Evolutionary conservation across 441 rosid species (phyloP), one percentile per base, ranked within the genome.

Genomic region (Gossypium lobatum): DNA sequence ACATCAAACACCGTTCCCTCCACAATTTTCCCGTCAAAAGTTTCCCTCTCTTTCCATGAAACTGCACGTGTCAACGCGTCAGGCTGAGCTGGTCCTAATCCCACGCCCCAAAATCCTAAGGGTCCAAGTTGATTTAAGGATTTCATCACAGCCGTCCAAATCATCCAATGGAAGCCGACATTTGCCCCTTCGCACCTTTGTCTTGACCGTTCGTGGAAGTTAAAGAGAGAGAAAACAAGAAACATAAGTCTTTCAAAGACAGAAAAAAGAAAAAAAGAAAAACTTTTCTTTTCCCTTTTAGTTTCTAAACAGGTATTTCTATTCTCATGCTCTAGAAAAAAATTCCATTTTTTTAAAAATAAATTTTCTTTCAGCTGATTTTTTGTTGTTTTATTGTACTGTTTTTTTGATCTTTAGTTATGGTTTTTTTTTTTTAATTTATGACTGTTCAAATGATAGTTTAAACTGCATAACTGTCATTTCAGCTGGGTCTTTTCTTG

Each of bases 121-220:
- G 84, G 90, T 70, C 13, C 78, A 53, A 21, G 34, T 70, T 42
- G 0, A 64, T 57, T 48, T 75, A 10, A 73, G 61, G 68, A 80
- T 78, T 74, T 65, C 79, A 88, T 88, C 91, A 2, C 62, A 69
- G 76, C 90, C 97, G 93, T 87, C 87, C 81, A 75, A 77, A 46
- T 16, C 73, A 79, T 83, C 75, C 59, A 64, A 34, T 21, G 66
- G 64, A 77, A 67, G 82, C 85, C 89, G 85, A 79, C 84, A 76
- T 59, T 23, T 2, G 76, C 77, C 80, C 74, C 57, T 71, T 6
- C 55, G 23, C 3, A n/a, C 59, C 45, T 74, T 79, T 66, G 85
- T 83, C 81, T 75, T 81, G 88, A 85, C 92, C 85, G 87, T 84
- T 78, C 82, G 78, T 75, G 83, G 81, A 85, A 71, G 82, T 76